These are phyloP conservation scores for Trypanosoma cruzi DNA, from an alignment of 208 protist species.

Conservation along the genomic window DNA sequence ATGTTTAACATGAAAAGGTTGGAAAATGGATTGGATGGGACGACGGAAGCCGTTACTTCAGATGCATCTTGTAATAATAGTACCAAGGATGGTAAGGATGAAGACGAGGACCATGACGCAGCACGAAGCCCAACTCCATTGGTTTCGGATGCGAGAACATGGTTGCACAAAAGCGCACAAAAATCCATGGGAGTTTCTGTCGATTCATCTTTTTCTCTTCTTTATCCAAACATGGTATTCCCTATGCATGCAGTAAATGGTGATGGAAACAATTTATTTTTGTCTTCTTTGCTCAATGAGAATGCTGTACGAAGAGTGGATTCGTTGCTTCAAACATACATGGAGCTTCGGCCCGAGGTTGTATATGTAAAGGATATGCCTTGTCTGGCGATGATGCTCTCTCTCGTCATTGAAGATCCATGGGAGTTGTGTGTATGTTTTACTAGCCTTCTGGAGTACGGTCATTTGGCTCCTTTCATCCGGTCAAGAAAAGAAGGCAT, in stretches of 20 bases:
- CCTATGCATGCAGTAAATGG: neutral
- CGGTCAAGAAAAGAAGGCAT: slow-evolving; percentile 1
- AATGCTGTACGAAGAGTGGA: neutral
- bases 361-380: slow-evolving; percentile 33
- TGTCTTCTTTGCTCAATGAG: slow-evolving; percentile 10
- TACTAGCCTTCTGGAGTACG: slow-evolving; percentile 16
- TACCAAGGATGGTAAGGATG: neutral
- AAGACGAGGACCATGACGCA: neutral
- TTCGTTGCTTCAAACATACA: slow-evolving; percentile 17
- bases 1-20: neutral
- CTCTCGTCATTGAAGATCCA: slow-evolving; percentile 13
- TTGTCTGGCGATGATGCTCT: slow-evolving; percentile 29
- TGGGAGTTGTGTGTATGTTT: slow-evolving; percentile 26
- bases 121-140: neutral
- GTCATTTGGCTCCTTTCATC: slow-evolving; percentile 13
- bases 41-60: neutral
- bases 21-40: neutral
- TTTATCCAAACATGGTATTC: neutral
- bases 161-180: neutral
- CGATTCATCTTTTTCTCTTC: neutral
- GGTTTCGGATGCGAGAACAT: neutral
- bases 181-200: neutral
- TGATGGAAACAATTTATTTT: neutral
- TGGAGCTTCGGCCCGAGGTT: slow-evolving; percentile 21
- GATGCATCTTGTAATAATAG: neutral